phyloP scores from a whole-genome alignment of 306 rosid species.

The Hippophae gyantsensis region DNA sequence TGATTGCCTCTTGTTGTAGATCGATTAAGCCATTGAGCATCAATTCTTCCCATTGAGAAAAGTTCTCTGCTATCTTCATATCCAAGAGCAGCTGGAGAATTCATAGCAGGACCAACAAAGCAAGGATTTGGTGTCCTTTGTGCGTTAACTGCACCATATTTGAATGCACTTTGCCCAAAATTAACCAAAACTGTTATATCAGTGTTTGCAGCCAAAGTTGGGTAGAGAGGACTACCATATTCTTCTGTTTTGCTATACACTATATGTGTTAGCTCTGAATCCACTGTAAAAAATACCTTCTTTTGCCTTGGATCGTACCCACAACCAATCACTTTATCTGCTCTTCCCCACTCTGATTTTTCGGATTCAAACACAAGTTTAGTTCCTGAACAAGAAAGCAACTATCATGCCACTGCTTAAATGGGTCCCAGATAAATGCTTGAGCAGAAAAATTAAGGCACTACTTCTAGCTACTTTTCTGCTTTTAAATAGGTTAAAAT shows the following conservation, averaged over 20 bases:
- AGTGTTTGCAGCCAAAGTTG: constrained; percentile 53
- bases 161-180: constrained; percentile 74
- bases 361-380: constrained; percentile 55
- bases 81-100: constrained; percentile 33
- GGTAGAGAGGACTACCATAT: constrained; percentile 57
- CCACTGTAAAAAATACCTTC: constrained; percentile 79
- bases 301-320: constrained; percentile 78
- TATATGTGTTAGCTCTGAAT: constrained; percentile 63
- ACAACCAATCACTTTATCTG: constrained; percentile 68
- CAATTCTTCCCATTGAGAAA: constrained; percentile 85
- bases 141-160: constrained; percentile 64
- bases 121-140: constrained; percentile 91
- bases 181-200: constrained; percentile 57
- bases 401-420: not conserved
- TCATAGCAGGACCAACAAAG: constrained; percentile 46
- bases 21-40: constrained; percentile 55
- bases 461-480: too few relatives aligned
- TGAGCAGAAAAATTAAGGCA: too few relatives aligned
- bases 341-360: constrained; percentile 57
- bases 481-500: too few relatives aligned
- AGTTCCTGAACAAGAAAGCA: constrained; percentile 41
- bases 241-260: constrained; percentile 65
- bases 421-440: too few relatives aligned
- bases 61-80: constrained; percentile 86
- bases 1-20: constrained; percentile 31